A percentile compares a stretch with the other conserved stretches of the same genome.
phyloP scores from a whole-genome alignment of 2,329 filamentous ascomycete genomes.

The Fusarium piperis region DNA sequence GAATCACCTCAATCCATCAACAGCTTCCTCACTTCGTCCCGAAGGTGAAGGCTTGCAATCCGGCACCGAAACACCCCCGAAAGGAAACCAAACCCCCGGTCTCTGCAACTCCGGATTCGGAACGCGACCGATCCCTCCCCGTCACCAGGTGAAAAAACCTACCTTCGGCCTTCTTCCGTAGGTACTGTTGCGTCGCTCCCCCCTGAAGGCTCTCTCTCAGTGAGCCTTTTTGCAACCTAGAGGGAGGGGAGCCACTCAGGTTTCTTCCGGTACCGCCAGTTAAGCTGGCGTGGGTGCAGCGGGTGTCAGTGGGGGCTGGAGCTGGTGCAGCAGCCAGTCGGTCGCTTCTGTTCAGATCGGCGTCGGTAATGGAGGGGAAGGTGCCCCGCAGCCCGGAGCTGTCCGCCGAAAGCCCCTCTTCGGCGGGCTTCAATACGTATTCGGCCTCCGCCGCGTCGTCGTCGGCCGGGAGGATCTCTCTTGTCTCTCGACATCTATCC shows the following conservation, averaged over 20 bases:
- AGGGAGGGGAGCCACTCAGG: background rate
- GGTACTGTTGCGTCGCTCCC: background rate
- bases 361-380: slow-evolving; percentile 35
- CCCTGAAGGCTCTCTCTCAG: background rate
- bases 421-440: slow-evolving; percentile 35
- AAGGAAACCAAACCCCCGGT: slow-evolving; percentile 9
- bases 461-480: slow-evolving; percentile 44
- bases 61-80: slow-evolving; percentile 19
- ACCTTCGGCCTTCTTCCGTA: slow-evolving; percentile 35
- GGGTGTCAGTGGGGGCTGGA: slow-evolving; percentile 26
- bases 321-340: slow-evolving; percentile 28
- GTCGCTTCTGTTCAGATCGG: slow-evolving; percentile 42
- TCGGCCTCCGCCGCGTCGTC: slow-evolving; percentile 27
- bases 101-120: slow-evolving; percentile 26
- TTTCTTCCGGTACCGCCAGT: slow-evolving; percentile 24
- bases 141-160: background rate
- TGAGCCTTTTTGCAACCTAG: background rate
- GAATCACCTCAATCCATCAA: slow-evolving; percentile 22
- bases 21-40: background rate
- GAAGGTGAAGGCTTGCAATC: background rate
- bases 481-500: slow-evolving; percentile 41
- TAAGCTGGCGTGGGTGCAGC: slow-evolving; percentile 39
- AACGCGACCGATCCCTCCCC: slow-evolving; percentile 27
- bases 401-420: slow-evolving; percentile 45
- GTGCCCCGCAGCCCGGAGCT: slow-evolving; percentile 44